These are phyloP conservation scores for Knoxia roxburghii DNA, from an alignment of 257 asterid species.

Conservation along the genomic window DNA sequence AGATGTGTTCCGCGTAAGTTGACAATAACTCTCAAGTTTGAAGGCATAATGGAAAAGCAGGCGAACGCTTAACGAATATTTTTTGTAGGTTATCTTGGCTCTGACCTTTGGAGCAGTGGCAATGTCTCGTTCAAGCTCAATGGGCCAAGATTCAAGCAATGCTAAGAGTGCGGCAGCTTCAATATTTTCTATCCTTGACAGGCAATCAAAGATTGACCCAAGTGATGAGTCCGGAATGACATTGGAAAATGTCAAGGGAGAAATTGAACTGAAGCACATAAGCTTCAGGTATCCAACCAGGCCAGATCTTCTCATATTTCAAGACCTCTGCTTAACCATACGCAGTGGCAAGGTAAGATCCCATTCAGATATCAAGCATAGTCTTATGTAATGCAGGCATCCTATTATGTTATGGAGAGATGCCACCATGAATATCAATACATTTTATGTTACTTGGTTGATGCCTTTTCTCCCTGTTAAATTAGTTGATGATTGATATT, in stretches of 20 bases:
- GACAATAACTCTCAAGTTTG: neutral
- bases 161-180: constrained; percentile 82
- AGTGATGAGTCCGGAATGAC: constrained; percentile 64
- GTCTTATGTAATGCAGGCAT: no score
- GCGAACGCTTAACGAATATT: neutral
- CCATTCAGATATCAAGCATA: no score
- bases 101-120: constrained; percentile 34
- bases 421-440: no score
- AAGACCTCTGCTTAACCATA: constrained; percentile 57
- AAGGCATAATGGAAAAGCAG: neutral
- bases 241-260: constrained; percentile 58
- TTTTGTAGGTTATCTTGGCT: constrained; percentile 64
- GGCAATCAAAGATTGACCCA: constrained; percentile 67
- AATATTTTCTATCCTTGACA: constrained; percentile 60
- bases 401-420: no score
- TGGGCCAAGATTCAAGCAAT: constrained; percentile 72
- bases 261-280: constrained; percentile 59
- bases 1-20: constrained; percentile 78
- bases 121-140: constrained; percentile 68
- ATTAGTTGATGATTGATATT: no score
- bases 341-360: constrained; percentile 81
- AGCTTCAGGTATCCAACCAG: constrained; percentile 83
- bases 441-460: no score
- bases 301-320: constrained; percentile 62
- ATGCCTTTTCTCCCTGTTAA: no score